phyloP scores from a whole-genome alignment of 2,329 filamentous ascomycete species.

The Akanthomyces dipterigenus region DNA sequence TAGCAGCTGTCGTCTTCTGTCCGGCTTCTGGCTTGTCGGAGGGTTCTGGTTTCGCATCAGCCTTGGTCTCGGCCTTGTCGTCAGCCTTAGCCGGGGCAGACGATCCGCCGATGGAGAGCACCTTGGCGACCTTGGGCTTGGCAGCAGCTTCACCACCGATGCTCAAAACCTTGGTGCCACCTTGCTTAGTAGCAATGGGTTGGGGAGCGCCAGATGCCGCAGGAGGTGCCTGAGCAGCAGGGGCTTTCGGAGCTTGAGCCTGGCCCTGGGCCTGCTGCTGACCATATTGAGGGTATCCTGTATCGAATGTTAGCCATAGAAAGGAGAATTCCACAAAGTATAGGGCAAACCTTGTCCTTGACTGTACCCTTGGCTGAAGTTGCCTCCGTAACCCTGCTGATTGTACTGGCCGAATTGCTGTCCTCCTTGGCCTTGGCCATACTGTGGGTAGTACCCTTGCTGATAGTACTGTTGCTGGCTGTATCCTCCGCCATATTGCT shows the following conservation, averaged over 20 bases:
- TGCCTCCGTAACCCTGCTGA: conserved; percentile 41
- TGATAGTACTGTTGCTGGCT: conserved; percentile 43
- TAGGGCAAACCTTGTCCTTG: conserved; percentile 37
- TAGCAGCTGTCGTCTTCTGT: conserved; percentile 76
- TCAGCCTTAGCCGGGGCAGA: conserved; percentile 32
- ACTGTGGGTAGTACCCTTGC: conserved; percentile 53
- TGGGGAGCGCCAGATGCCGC: conserved; percentile 40
- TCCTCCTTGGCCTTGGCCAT: conserved; percentile 31
- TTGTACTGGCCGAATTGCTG: conserved; percentile 39
- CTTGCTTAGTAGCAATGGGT: conserved; percentile 57
- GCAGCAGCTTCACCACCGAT: conserved; percentile 56
- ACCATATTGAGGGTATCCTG: conserved; percentile 47
- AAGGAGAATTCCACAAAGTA: conserved; percentile 16
- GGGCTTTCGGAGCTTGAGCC: conserved; percentile 33
- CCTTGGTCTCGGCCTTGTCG: conserved; percentile 36
- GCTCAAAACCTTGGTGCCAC: conserved; percentile 66
- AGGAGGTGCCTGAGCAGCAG: conserved; percentile 39
- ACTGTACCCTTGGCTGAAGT: conserved; percentile 47
- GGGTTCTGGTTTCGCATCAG: conserved; percentile 44
- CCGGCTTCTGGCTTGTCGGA: conserved; percentile 57
- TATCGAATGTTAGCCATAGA: conserved; percentile 19
- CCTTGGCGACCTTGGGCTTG: conserved; percentile 43
- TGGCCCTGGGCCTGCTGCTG: conserved; percentile 40
- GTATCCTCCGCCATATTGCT: conserved; percentile 55
- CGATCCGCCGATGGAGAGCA: conserved; percentile 35